These are phyloP conservation scores for Calonectria pteridis DNA, from an alignment of 2,329 filamentous ascomycete species.

Conservation along the genomic window DNA sequence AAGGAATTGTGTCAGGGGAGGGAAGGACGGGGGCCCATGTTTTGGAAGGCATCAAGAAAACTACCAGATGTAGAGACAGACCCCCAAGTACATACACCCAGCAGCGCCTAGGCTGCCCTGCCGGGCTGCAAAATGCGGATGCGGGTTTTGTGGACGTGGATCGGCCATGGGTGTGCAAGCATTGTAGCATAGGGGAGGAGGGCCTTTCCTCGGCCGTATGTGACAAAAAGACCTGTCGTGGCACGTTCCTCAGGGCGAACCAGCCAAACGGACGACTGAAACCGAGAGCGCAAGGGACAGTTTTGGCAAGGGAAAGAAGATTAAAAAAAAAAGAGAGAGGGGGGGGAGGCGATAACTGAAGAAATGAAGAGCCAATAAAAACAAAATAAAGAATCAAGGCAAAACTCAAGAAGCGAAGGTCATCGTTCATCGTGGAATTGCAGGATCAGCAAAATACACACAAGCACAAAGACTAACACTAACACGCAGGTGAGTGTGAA, in stretches of 20 bases:
- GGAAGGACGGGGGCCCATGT: not conserved
- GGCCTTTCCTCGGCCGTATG: slow-evolving; percentile 14
- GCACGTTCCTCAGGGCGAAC: slow-evolving; percentile 18
- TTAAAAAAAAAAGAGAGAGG: not conserved
- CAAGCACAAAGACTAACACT: not conserved
- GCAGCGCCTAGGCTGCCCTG: not conserved
- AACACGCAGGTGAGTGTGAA: not conserved
- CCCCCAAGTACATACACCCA: not conserved
- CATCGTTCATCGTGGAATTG: not conserved
- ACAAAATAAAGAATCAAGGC: not conserved
- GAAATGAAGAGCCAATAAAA: not conserved
- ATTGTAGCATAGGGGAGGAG: not conserved
- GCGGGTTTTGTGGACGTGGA: not conserved
- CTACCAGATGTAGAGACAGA: not conserved
- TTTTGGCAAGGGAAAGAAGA: not conserved
- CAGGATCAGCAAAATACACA: not conserved
- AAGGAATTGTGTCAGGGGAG: not conserved
- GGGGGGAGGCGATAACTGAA: not conserved
- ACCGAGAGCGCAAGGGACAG: not conserved
- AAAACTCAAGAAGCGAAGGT: not conserved
- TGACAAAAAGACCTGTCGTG: slow-evolving; percentile 2
- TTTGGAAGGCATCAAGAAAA: not conserved
- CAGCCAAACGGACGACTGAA: slow-evolving; percentile 10
- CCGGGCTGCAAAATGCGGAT: slow-evolving; percentile 7
- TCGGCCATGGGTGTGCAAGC: slow-evolving; percentile 4